These are phyloP conservation scores for Candida sithepensis DNA, from an alignment of 805 yeast genomes.

Conservation along the genomic window DNA sequence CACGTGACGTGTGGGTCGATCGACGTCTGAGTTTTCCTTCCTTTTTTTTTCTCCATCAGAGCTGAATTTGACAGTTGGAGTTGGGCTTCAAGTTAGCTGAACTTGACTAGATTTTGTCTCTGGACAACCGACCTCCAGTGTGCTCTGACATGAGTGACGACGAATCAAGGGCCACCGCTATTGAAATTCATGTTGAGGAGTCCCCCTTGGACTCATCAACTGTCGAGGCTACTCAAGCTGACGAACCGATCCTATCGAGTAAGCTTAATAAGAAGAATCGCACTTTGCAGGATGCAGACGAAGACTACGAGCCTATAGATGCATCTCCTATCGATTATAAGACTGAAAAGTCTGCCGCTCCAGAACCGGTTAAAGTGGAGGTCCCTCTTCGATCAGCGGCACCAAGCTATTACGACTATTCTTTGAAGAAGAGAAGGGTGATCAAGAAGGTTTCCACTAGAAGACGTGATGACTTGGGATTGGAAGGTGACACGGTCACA, in stretches of 20 bases:
- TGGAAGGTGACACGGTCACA: conserved; percentile 1
- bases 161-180: background rate
- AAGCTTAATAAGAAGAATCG: conserved; percentile 4
- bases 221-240: background rate
- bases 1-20: too few relatives aligned
- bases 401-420: conserved; percentile 5
- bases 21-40: too few relatives aligned
- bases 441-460: conserved; percentile 16
- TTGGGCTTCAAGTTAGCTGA: too few relatives aligned
- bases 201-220: background rate
- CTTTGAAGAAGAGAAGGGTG: conserved; percentile 19
- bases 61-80: too few relatives aligned
- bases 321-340: conserved; percentile 10
- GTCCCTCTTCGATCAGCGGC: background rate
- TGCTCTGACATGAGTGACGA: background rate
- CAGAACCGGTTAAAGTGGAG: background rate
- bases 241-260: conserved; percentile 6
- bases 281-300: conserved; percentile 8
- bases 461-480: conserved; percentile 9
- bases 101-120: too few relatives aligned
- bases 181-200: background rate
- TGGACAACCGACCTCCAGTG: too few relatives aligned
- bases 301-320: conserved; percentile 19
- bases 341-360: background rate
- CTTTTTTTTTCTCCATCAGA: too few relatives aligned